A percentile compares a stretch with the other conserved stretches of the same genome.
Evolutionary conservation across 2,329 filamentous ascomycete genomes (phyloP).

Genomic region (Botryotinia globosa): DNA sequence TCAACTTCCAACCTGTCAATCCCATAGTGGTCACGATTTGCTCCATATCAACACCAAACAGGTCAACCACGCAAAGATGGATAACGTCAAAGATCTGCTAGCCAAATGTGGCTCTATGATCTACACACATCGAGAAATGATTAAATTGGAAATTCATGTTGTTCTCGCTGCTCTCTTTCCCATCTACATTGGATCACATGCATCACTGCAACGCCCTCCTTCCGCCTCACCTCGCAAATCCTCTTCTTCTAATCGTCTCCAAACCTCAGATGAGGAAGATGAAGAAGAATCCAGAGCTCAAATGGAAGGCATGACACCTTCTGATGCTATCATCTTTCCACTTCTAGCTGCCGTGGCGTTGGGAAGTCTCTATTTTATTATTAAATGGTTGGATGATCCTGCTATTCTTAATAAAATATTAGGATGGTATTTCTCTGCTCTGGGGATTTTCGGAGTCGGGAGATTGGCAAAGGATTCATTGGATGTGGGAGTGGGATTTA

Average conservation of each 20-base stretch:
- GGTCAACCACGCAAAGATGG: background rate
- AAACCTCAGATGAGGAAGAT: constrained; percentile 47
- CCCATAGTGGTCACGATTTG: background rate
- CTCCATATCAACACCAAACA: background rate
- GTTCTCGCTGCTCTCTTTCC: constrained; percentile 71
- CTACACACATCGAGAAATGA: constrained; percentile 30
- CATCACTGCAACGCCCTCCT: constrained; percentile 77
- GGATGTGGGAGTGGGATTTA: constrained; percentile 59
- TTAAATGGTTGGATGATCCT: constrained; percentile 84
- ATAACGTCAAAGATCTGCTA: constrained; percentile 23
- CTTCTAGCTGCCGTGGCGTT: constrained; percentile 71
- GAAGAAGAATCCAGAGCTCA: constrained; percentile 54
- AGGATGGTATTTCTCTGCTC: constrained; percentile 76
- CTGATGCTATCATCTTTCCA: constrained; percentile 83
- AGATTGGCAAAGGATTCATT: constrained; percentile 72
- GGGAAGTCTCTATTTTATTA: constrained; percentile 76
- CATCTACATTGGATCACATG: constrained; percentile 81
- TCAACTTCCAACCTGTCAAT: background rate
- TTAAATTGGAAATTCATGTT: constrained; percentile 47
- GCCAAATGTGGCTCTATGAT: constrained; percentile 29
- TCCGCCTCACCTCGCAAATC: constrained; percentile 58
- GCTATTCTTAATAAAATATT: constrained; percentile 78
- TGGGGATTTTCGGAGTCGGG: constrained; percentile 74
- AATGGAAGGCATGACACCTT: constrained; percentile 68
- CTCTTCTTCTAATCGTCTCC: constrained; percentile 37